Evolutionary conservation across 768 basidiomycete genomes (phyloP).

Genomic region (Sistotremastrum suecicum): DNA sequence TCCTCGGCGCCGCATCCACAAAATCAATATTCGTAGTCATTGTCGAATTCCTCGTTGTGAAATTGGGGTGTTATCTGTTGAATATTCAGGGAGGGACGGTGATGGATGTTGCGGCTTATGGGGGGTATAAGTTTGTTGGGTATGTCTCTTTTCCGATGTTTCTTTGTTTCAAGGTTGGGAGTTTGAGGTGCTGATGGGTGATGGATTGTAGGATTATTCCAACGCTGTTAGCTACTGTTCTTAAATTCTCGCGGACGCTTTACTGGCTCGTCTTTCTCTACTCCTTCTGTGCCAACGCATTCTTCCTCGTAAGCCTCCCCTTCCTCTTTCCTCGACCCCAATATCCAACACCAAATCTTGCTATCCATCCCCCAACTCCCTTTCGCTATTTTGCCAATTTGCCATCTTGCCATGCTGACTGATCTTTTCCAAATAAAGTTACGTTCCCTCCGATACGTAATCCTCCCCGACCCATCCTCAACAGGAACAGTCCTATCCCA

Average conservation of each 20-base stretch:
- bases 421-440: slow-evolving; percentile 37
- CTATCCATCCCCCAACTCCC: neutral
- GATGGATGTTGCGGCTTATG: slow-evolving; percentile 79
- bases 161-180: no score
- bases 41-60: slow-evolving; percentile 80
- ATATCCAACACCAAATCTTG: no score
- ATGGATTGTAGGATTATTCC: slow-evolving; percentile 54
- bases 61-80: slow-evolving; percentile 85
- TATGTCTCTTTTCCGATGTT: no score
- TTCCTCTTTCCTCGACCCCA: no score
- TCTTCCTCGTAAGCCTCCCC: slow-evolving; percentile 88
- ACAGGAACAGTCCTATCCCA: slow-evolving; percentile 39
- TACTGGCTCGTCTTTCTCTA: slow-evolving; percentile 70
- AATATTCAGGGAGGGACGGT: slow-evolving; percentile 63
- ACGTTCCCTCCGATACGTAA: slow-evolving; percentile 82
- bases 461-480: slow-evolving; percentile 57
- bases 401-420: neutral
- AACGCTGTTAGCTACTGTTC: slow-evolving; percentile 57
- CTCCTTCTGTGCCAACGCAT: slow-evolving; percentile 76
- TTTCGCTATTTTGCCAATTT: neutral
- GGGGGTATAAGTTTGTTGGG: slow-evolving; percentile 98
- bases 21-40: slow-evolving; percentile 75
- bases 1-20: slow-evolving; percentile 76
- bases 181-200: neutral
- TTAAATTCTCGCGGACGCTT: slow-evolving; percentile 45